Evolutionary conservation across 1,139 yeast species (phyloP).

Genomic region (Kluyveromyces sp.): DNA sequence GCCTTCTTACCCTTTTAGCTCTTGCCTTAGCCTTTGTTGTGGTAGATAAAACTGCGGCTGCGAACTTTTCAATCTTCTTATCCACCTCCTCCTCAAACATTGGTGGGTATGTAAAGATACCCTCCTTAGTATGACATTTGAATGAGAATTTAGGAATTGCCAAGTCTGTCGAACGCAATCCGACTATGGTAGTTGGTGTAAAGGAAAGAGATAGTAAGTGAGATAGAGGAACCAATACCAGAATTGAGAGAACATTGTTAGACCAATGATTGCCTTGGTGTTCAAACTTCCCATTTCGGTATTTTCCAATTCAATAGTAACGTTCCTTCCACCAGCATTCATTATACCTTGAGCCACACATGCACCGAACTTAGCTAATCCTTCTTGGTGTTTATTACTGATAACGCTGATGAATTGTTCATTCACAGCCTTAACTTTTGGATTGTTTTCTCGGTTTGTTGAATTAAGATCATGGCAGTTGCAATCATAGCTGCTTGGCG

Average conservation of each 20-base stretch:
- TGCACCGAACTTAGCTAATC: slow-evolving; percentile 96
- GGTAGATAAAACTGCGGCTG: slow-evolving; percentile 90
- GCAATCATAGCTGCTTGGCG: slow-evolving; percentile 97
- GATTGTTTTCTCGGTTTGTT: slow-evolving; percentile 80
- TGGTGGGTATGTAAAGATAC: slow-evolving; percentile 83
- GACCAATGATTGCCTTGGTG: slow-evolving; percentile 85
- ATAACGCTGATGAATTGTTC: slow-evolving; percentile 69
- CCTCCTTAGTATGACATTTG: slow-evolving; percentile 74
- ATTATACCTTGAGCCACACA: slow-evolving; percentile 95
- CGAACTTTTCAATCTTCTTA: slow-evolving; percentile 81
- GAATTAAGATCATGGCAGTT: slow-evolving; percentile 83
- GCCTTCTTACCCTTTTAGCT: slow-evolving; percentile 69
- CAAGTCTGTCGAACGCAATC: slow-evolving; percentile 70
- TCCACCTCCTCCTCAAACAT: slow-evolving; percentile 73
- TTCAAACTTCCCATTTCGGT: slow-evolving; percentile 86
- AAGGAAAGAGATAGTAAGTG: slow-evolving; percentile 89
- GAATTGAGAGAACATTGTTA: slow-evolving; percentile 81
- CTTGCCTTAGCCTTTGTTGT: slow-evolving; percentile 89
- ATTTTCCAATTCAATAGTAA: slow-evolving; percentile 87
- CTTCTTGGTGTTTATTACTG: slow-evolving; percentile 87
- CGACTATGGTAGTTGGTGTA: slow-evolving; percentile 86
- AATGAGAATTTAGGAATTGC: slow-evolving; percentile 80
- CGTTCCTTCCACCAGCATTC: slow-evolving; percentile 98
- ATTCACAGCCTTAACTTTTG: slow-evolving; percentile 72
- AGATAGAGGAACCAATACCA: slow-evolving; percentile 98